These are phyloP conservation scores for Cystofilobasidium capitatum DNA, from an alignment of 768 basidiomycete genomes.

Conservation along the genomic window DNA sequence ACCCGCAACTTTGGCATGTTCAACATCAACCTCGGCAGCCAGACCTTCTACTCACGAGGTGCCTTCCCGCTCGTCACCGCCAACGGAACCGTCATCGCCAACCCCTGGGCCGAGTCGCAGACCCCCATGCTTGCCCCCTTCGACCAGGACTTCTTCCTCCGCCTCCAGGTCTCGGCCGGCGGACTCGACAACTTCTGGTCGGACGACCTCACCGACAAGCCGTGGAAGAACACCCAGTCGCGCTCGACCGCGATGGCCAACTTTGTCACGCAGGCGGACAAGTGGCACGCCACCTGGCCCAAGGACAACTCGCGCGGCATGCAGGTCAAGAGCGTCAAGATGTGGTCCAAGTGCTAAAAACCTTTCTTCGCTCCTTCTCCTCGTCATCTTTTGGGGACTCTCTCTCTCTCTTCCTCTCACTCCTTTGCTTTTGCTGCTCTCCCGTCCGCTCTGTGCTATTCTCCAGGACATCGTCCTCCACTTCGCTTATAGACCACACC, in stretches of 20 bases:
- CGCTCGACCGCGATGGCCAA: conserved; percentile 1
- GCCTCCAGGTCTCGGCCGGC: not conserved
- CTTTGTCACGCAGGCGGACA: not conserved
- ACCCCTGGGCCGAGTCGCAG: conserved; percentile 6
- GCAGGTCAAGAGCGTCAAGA: conserved; percentile 20
- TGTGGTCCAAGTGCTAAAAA: conserved; percentile 8
- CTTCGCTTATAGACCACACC: too few species aligned
- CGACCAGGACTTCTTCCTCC: conserved; percentile 8
- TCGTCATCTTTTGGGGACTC: too few species aligned
- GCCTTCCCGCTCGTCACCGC: conserved; percentile 12
- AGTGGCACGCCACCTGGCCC: conserved; percentile 14
- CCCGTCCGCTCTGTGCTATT: too few species aligned
- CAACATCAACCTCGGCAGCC: conserved; percentile 9
- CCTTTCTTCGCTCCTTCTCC: too few species aligned
- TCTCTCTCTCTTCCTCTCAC: too few species aligned
- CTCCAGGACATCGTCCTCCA: too few species aligned
- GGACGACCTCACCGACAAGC: conserved; percentile 7
- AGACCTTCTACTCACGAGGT: conserved; percentile 13
- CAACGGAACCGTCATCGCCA: conserved; percentile 19
- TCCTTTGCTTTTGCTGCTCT: too few species aligned
- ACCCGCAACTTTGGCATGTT: not conserved
- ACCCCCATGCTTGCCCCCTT: conserved; percentile 12
- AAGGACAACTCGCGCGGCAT: not conserved
- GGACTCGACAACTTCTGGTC: conserved; percentile 11
- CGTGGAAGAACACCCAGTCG: conserved; percentile 23